Evolutionary conservation across 345 rosid species (phyloP), one percentile per base, ranked within the genome.

Genomic region (Citrus mangshanensis): DNA sequence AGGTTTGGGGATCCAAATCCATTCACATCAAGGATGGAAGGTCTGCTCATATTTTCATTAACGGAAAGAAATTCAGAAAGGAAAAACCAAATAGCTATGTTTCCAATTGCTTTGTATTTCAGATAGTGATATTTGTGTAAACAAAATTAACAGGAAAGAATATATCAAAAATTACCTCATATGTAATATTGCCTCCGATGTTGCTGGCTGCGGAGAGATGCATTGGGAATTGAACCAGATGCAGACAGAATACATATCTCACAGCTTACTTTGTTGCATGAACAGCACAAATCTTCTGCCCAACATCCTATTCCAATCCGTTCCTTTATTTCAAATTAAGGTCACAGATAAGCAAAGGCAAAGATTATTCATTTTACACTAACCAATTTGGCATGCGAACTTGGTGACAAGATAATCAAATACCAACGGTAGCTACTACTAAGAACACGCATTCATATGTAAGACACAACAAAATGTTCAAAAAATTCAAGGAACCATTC

Each of bases 201-300:
- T 84, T 64, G 92, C 93, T 49, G 91, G 91, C 85, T 96, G 97
- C 91, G 87, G 72, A 96, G 90, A 62, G 97, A 87, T 75, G 89
- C 98, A 78, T 84, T 91, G 68, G 94, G 89, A 76, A 96, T 86
- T 67, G 95, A 69, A 81, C 99, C 97, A 71, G 94, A 90, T 63
- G 97, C 99, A 82, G 99, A 96, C 49, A 96, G 83, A 75, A 96
- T 78, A 76, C 98, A 96, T 73, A 91, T 72, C 75, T 96, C 97
- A 37, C 91, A n/a, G 92, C 82, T 88, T 91, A 84, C 91, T 88
- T 86, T 92, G 94, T 86, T 90, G 94, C 85, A 91, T 80, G 77
- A 91, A 92, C 79, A 78, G 46, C 88, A 87, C 78, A 61, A n/a
- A 93, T 82, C 82, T 88, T 96, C 86, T 92, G 97, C 61, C 86